Percentiles rank a stretch among this genome's conserved stretches.
Evolutionary conservation across 2,329 filamentous ascomycete species (phyloP).

Genomic region (Knoxdaviesia proteae): DNA sequence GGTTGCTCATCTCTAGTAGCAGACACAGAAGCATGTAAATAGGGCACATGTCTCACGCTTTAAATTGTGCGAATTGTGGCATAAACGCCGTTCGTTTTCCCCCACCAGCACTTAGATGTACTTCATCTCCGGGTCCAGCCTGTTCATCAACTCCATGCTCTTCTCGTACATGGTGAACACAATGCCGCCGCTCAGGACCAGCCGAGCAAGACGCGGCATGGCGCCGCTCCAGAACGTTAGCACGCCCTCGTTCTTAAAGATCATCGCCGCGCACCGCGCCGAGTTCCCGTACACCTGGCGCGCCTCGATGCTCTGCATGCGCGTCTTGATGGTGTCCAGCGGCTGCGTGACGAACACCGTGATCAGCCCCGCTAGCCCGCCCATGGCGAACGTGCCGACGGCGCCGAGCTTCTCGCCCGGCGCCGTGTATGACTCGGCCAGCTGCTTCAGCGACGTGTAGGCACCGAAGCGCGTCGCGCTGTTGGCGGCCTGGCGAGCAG

Average conservation of each 20-base stretch:
- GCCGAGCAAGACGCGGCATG: constrained; percentile 58
- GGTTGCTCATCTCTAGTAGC: too few species aligned
- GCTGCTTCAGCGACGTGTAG: constrained; percentile 77
- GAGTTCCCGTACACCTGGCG: constrained; percentile 67
- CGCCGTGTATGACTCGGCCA: constrained; percentile 77
- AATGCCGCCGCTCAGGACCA: constrained; percentile 86
- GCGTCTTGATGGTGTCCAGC: constrained; percentile 86
- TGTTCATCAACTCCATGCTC: constrained; percentile 71
- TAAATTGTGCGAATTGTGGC: too few species aligned
- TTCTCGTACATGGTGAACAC: constrained; percentile 99
- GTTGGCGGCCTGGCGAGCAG: constrained; percentile 84
- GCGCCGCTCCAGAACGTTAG: constrained; percentile 90
- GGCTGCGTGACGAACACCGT: constrained; percentile 64
- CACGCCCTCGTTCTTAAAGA: constrained; percentile 76
- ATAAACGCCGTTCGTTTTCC: too few species aligned
- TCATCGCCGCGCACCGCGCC: constrained; percentile 59
- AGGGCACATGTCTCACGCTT: too few species aligned
- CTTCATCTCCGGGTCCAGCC: constrained; percentile 59
- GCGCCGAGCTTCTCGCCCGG: constrained; percentile 89
- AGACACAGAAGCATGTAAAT: too few species aligned
- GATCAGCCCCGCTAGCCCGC: constrained; percentile 70
- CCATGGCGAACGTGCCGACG: constrained; percentile 74
- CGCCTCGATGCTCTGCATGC: constrained; percentile 93
- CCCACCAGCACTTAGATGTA: constrained; percentile 38
- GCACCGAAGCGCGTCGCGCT: constrained; percentile 77